Base-by-base conservation (phyloP, 192 early-diverging fungal genomes). In the Radiomyces spectabilis region DNA sequence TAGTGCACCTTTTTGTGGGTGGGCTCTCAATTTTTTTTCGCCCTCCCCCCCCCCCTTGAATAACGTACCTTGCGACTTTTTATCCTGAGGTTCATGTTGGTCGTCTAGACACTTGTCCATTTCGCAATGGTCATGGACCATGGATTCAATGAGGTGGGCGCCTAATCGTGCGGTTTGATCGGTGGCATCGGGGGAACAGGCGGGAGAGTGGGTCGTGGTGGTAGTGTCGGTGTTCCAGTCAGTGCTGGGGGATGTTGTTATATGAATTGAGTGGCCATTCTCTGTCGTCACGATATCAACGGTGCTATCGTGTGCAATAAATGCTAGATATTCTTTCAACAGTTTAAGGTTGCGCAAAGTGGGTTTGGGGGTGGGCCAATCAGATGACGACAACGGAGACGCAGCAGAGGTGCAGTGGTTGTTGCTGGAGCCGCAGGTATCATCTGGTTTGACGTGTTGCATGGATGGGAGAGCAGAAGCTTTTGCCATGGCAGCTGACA, bases 261-360 rank as follows among this genome's bases (percentile, higher is more conserved):
- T 19, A 37, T 19, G 10, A n/a, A 22, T 51, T 13, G 25, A 13
- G 22, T 29, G 21, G 12, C 27, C 46, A 22, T 21, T 30, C 26
- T 62, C 60, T 26, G n/a, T n/a, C n/a, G n/a, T n/a, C n/a, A n/a
- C n/a, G n/a, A n/a, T n/a, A n/a, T n/a, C n/a, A n/a, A n/a, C n/a
- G n/a, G n/a, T n/a, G n/a, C n/a, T n/a, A n/a, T n/a, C n/a, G n/a
- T 49, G 34, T 1, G 45, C 31, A 16, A 62, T 44, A 21, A 62
- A 48, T 12, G 45, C 2, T 12, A 62, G 42, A 31, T 62, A 62
- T 5, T 55, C 41, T 35, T 62, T 51, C 10, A 62, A 40, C 26
- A 62, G 39, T 4, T 33, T 25, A 24, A 53, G 34, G 26, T 62
- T 49, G 8, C 39, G 42, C 44, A 62, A 35, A 7, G 6, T 48